phyloP scores from a whole-genome alignment of 169 alveolate genomes.

The Eimeria maxima region DNA sequence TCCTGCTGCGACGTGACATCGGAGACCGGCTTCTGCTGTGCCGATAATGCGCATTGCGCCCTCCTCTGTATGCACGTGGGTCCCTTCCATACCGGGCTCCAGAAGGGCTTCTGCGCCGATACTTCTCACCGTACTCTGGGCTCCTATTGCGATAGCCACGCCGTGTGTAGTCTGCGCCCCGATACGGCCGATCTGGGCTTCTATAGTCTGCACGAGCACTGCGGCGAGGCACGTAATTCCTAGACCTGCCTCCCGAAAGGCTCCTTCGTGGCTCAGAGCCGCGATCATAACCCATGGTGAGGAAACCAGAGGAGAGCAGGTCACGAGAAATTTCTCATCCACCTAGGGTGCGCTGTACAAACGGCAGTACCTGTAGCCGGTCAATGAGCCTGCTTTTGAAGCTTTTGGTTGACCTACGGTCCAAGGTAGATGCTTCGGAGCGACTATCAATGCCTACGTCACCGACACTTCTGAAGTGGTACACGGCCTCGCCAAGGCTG shows the following conservation, averaged over 20 bases:
- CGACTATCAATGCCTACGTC: neutral
- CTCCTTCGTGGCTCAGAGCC: constrained; percentile 71
- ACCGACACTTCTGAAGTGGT: neutral
- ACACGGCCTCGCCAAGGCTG: neutral
- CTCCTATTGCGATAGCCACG: constrained; percentile 53
- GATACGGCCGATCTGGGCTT: constrained; percentile 65
- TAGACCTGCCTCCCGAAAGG: constrained; percentile 68
- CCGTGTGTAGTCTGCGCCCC: constrained; percentile 50
- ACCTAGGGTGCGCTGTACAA: neutral
- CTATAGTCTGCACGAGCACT: constrained; percentile 58
- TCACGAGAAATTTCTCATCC: neutral
- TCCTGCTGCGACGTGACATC: constrained; percentile 54
- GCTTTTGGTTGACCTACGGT: neutral
- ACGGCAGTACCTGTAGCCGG: neutral
- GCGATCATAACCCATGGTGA: constrained; percentile 75
- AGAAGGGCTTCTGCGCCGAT: constrained; percentile 75
- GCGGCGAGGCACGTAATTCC: constrained; percentile 46
- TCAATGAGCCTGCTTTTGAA: neutral
- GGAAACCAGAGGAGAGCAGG: neutral
- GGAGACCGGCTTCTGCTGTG: constrained; percentile 73
- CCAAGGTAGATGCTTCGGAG: neutral
- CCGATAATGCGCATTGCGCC: constrained; percentile 54
- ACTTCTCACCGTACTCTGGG: constrained; percentile 52
- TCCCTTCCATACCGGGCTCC: constrained; percentile 48
- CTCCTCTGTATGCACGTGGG: constrained; percentile 17